Conservation (phyloP, 2,329 filamentous ascomycete species). For the Calonectria pseudoturangicola region DNA sequence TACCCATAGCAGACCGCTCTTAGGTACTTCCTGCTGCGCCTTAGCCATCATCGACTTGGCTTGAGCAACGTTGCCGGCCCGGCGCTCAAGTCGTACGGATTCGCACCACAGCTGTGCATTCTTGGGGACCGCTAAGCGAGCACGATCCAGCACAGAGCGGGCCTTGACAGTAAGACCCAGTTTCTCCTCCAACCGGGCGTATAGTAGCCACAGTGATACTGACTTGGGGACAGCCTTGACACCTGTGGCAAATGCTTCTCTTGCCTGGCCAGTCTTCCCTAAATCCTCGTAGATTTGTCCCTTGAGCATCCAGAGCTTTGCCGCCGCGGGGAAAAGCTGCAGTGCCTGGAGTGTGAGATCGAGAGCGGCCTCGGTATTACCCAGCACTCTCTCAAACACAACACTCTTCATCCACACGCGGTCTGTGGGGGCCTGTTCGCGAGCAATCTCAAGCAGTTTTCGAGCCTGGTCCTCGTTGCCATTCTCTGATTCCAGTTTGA, state of each 20-base stretch:
- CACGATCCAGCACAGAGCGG: slow-evolving; percentile 93
- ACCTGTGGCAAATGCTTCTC: slow-evolving; percentile 91
- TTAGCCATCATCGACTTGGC: slow-evolving; percentile 95
- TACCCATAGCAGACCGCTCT: slow-evolving; percentile 90
- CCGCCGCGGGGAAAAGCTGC: slow-evolving; percentile 87
- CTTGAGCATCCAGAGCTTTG: slow-evolving; percentile 99
- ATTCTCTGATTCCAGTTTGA: slow-evolving; percentile 96
- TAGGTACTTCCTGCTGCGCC: slow-evolving; percentile 92
- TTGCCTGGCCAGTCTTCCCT: slow-evolving; percentile 86
- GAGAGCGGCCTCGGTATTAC: slow-evolving; percentile 86
- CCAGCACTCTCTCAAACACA: slow-evolving; percentile 91
- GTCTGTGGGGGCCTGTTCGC: slow-evolving; percentile 93
- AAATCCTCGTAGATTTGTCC: slow-evolving; percentile 96
- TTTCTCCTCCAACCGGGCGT: slow-evolving; percentile 90
- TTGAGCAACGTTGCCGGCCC: slow-evolving; percentile 87
- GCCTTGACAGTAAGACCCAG: slow-evolving; percentile 91
- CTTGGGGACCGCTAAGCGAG: slow-evolving; percentile 90
- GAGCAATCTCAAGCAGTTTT: slow-evolving; percentile 86
- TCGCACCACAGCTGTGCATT: slow-evolving; percentile 92
- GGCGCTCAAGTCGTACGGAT: slow-evolving; percentile 92
- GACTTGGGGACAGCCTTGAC: slow-evolving; percentile 91
- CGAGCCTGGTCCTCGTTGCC: slow-evolving; percentile 88
- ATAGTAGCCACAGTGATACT: slow-evolving; percentile 92
- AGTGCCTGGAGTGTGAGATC: slow-evolving; percentile 92
- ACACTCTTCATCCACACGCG: slow-evolving; percentile 98